phyloP scores from a whole-genome alignment of 1,139 yeast species.

The Candida sp. region DNA sequence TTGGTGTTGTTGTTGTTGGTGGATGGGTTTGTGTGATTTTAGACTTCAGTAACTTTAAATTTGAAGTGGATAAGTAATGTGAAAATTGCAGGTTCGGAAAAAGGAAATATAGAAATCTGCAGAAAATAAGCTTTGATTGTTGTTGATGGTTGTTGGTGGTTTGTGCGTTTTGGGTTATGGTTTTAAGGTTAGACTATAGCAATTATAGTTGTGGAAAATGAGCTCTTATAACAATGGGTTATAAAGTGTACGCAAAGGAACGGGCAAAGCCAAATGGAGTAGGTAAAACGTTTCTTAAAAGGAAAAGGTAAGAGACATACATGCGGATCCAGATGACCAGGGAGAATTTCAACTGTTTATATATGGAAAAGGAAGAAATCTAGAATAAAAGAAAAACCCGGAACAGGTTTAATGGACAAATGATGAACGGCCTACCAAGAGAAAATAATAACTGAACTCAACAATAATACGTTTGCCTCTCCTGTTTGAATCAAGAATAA shows the following conservation, averaged over 20 bases:
- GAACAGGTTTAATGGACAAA: too few species aligned
- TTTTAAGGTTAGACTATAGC: not conserved
- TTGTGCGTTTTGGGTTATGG: not conserved
- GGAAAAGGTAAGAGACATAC: not conserved
- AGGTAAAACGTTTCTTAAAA: not conserved
- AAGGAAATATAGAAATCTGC: not conserved
- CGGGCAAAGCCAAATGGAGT: not conserved
- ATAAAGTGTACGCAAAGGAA: not conserved
- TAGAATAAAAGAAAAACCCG: too few species aligned
- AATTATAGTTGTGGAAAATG: conserved; percentile 1
- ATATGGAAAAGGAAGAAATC: not conserved
- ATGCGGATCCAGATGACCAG: not conserved
- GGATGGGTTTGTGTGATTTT: not conserved
- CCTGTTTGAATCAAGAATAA: not conserved
- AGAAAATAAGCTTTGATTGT: not conserved
- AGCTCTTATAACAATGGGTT: not conserved
- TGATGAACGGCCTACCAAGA: not conserved
- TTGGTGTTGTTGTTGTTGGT: too few species aligned
- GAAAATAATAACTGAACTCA: not conserved
- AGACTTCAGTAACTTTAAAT: not conserved
- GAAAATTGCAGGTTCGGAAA: not conserved
- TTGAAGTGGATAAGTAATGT: not conserved
- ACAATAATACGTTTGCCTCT: not conserved
- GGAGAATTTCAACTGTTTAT: not conserved
- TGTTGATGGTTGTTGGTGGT: not conserved